phyloP scores from a whole-genome alignment of 805 yeast species.

The Vanderwaltozyma tropicalis region DNA sequence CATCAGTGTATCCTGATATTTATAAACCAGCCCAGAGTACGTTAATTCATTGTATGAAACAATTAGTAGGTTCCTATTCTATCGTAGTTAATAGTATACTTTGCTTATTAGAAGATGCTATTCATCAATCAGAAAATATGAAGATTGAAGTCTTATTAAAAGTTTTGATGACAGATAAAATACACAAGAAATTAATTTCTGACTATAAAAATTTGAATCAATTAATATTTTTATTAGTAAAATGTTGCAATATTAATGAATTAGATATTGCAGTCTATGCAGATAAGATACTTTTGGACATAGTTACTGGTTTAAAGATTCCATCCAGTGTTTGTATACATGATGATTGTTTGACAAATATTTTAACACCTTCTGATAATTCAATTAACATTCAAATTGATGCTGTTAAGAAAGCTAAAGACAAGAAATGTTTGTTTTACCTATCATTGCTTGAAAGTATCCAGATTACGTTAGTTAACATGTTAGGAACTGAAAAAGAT shows the following conservation, averaged over 20 bases:
- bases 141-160: conserved; percentile 54
- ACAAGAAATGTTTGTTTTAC: conserved; percentile 39
- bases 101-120: conserved; percentile 37
- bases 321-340: conserved; percentile 47
- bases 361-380: conserved; percentile 54
- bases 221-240: conserved; percentile 39
- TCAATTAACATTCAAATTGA: conserved; percentile 46
- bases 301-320: conserved; percentile 34
- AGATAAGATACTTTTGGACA: conserved; percentile 36
- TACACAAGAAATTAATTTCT: conserved; percentile 46
- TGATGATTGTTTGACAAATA: conserved; percentile 30
- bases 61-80: conserved; percentile 56
- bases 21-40: conserved; percentile 59
- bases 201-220: conserved; percentile 44
- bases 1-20: conserved; percentile 63
- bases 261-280: conserved; percentile 45
- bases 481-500: conserved; percentile 10
- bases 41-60: conserved; percentile 57
- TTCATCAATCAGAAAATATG: conserved; percentile 40
- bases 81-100: conserved; percentile 37
- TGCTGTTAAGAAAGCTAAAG: conserved; percentile 54
- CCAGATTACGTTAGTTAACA: conserved; percentile 30
- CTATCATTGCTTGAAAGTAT: conserved; percentile 33
- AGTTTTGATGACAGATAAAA: conserved; percentile 45
- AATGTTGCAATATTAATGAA: conserved; percentile 48